These are phyloP conservation scores for Pholiota microspora DNA, from an alignment of 768 basidiomycete genomes.

Conservation along the genomic window DNA sequence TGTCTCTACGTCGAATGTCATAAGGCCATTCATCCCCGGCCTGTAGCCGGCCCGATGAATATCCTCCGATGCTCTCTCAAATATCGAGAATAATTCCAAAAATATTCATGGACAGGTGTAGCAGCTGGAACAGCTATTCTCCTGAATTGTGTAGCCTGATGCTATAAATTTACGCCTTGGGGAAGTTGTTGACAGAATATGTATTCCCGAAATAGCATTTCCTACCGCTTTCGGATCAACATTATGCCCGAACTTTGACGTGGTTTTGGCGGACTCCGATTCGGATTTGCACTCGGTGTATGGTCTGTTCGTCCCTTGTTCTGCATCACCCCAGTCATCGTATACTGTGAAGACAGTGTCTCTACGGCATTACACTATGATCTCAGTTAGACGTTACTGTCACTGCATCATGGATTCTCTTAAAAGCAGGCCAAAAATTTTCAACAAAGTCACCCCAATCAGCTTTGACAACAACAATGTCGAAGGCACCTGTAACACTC, in stretches of 20 bases:
- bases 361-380: not conserved
- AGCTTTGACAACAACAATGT: not conserved
- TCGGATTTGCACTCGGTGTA: not conserved
- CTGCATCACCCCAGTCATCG: not conserved
- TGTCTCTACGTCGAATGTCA: no score
- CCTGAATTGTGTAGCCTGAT: no score
- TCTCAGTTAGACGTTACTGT: no score
- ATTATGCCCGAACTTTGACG: not conserved
- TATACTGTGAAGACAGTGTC: no score
- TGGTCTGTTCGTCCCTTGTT: not conserved
- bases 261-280: not conserved
- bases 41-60: no score
- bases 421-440: not conserved
- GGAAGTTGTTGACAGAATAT: not conserved
- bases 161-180: not conserved
- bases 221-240: not conserved
- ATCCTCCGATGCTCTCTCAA: no score
- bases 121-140: no score
- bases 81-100: no score
- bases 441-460: not conserved
- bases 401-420: not conserved
- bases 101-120: no score
- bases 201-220: not conserved
- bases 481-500: not conserved
- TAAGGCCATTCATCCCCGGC: no score